Evolutionary conservation across 2,329 filamentous ascomycete species (phyloP).

Genomic region (Scedosporium apiospermum): DNA sequence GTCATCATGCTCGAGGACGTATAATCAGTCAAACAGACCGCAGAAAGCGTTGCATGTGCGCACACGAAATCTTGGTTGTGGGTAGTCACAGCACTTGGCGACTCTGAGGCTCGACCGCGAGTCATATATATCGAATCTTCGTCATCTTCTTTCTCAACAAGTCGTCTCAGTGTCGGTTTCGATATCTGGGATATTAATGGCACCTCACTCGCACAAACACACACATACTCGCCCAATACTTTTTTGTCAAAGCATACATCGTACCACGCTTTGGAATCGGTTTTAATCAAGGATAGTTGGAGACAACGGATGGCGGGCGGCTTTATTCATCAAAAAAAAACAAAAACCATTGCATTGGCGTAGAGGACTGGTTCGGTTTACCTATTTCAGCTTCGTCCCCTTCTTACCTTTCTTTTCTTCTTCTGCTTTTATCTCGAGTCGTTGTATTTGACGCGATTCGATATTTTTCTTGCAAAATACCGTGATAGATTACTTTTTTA

Average conservation of each 20-base stretch:
- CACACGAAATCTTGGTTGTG: background rate
- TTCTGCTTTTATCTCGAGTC: background rate
- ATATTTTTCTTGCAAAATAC: too few relatives aligned
- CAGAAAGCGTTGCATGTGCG: background rate
- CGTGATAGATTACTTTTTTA: too few relatives aligned
- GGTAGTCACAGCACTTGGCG: background rate
- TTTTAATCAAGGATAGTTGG: background rate
- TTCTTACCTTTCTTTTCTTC: background rate
- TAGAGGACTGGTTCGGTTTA: background rate
- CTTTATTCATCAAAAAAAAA: background rate
- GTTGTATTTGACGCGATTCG: too few relatives aligned
- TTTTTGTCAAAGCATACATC: background rate
- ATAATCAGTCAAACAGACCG: constrained; percentile 14
- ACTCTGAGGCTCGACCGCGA: background rate
- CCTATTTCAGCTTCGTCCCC: background rate
- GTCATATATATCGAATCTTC: background rate
- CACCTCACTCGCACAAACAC: too few relatives aligned
- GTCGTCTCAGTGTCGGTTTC: background rate
- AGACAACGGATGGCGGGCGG: background rate
- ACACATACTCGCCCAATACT: background rate
- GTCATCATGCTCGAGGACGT: constrained; percentile 65
- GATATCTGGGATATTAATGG: background rate
- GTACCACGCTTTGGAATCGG: background rate
- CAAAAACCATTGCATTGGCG: background rate
- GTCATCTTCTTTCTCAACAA: background rate